These are phyloP conservation scores for Pichia sp. DNA, from an alignment of 1,139 yeast species.

Conservation along the genomic window DNA sequence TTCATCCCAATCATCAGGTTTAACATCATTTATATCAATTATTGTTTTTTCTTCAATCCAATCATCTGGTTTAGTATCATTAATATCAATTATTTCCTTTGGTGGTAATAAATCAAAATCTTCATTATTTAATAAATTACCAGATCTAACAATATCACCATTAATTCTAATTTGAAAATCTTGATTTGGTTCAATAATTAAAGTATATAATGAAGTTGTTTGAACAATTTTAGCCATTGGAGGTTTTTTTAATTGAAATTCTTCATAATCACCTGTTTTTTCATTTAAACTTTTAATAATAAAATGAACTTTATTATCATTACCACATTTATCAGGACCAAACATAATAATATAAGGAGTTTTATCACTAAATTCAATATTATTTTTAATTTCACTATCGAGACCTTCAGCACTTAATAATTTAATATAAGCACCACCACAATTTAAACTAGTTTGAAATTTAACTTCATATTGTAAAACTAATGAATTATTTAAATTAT, in stretches of 20 bases:
- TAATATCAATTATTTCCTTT: constrained; percentile 51
- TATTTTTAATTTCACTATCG: constrained; percentile 33
- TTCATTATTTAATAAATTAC: constrained; percentile 50
- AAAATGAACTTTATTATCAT: constrained; percentile 71
- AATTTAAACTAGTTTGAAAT: constrained; percentile 64
- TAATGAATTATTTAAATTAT: constrained; percentile 53
- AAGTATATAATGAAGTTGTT: constrained; percentile 65
- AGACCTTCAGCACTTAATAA: constrained; percentile 49
- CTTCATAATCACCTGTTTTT: constrained; percentile 50
- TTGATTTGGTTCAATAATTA: constrained; percentile 57
- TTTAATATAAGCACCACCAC: constrained; percentile 89
- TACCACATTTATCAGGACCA: constrained; percentile 91
- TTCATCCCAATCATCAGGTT: constrained; percentile 83
- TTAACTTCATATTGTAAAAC: constrained; percentile 88
- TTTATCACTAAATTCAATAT: constrained; percentile 44
- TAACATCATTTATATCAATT: constrained; percentile 57
- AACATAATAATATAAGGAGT: constrained; percentile 84
- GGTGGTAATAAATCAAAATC: constrained; percentile 58
- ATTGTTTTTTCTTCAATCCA: constrained; percentile 72
- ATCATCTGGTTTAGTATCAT: constrained; percentile 61
- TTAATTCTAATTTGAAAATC: constrained; percentile 75
- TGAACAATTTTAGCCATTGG: constrained; percentile 59
- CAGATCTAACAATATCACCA: constrained; percentile 67
- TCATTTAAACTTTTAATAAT: constrained; percentile 58
- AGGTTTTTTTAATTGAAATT: constrained; percentile 60